Evolutionary conservation across 1,284 basidiomycete genomes (phyloP), one percentile per base, ranked within the genome.

Genomic region (Papiliotrema nemorosa): DNA sequence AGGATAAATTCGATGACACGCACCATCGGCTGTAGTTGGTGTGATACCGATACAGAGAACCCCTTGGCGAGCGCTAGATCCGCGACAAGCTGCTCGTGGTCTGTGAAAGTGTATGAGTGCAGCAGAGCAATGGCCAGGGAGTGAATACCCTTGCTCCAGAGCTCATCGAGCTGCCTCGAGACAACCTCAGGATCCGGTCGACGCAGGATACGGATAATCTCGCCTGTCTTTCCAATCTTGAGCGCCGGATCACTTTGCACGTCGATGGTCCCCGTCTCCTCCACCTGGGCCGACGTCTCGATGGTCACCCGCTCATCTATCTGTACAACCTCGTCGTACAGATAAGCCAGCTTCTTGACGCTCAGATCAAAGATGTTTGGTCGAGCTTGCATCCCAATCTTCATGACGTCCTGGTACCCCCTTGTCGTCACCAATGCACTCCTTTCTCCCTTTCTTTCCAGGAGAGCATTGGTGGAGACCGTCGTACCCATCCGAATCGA

Each of bases 381-480:
- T 29, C 93, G 84, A 21, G 64, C 62, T 38, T 71, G 69, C 53
- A 62, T 68, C 16, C 67, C 69, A 29, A 71, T 71, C 12, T 59
- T 53, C 2, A 69, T 50, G 14, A 61, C 59, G 41, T 71, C 67
- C 16, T 55, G 53, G 54, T 58, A 97, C 0, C 91, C 93, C 60
- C 85, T 85, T 0, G 92, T 97, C 66, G 93, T 96, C 18, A 97
- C 76, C 20, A 98, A 78, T 0, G 91, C 94, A 56, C 96, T 90
- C 59, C 84, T 84, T 67, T 91, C 86, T 1, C 94, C 94, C 66
- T 92, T 92, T 37, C 94, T 84, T 69, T 97, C 94, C 3, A 98
- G 80, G 0, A 98, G 80, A 0, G 94, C 93, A 62, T 97, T 98
- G 10, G 94, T 98, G 4, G 62, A 94, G 88, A 75, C 76, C 0